These are phyloP conservation scores for Amorphotheca resinae DNA, from an alignment of 495 filamentous ascomycete genomes.

Conservation along the genomic window DNA sequence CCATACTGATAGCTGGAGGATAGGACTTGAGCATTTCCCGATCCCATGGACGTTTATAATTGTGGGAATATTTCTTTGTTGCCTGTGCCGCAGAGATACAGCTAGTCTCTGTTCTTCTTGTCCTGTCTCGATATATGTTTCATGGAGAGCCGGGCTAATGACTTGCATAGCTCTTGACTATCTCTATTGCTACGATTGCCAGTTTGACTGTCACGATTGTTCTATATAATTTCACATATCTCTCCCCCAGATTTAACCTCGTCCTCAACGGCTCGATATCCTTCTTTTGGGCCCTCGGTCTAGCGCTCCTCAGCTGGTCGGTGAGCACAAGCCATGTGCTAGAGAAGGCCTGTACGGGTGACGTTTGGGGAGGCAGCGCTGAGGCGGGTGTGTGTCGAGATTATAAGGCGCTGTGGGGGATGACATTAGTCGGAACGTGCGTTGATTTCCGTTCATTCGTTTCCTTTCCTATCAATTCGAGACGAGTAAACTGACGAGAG, in stretches of 20 bases:
- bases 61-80: slow-evolving; percentile 27
- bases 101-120: neutral
- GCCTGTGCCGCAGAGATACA: neutral
- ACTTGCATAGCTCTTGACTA: slow-evolving; percentile 37
- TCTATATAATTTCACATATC: slow-evolving; percentile 43
- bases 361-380: slow-evolving; percentile 43
- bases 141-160: slow-evolving; percentile 2
- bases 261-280: slow-evolving; percentile 37
- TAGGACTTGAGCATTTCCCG: slow-evolving; percentile 31
- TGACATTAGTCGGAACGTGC: slow-evolving; percentile 38
- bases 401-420: slow-evolving; percentile 57
- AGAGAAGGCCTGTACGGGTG: slow-evolving; percentile 34
- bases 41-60: slow-evolving; percentile 55
- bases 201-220: slow-evolving; percentile 39
- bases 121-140: neutral
- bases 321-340: slow-evolving; percentile 42
- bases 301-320: slow-evolving; percentile 45
- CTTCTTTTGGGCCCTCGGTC: slow-evolving; percentile 44
- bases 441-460: slow-evolving; percentile 1
- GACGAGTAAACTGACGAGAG: neutral
- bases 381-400: slow-evolving; percentile 48
- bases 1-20: slow-evolving; percentile 1
- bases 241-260: slow-evolving; percentile 44
- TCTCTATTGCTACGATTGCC: slow-evolving; percentile 43
- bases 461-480: neutral